Conservation (phyloP, 768 basidiomycete species). For the Daedaleopsis sinensis region DNA sequence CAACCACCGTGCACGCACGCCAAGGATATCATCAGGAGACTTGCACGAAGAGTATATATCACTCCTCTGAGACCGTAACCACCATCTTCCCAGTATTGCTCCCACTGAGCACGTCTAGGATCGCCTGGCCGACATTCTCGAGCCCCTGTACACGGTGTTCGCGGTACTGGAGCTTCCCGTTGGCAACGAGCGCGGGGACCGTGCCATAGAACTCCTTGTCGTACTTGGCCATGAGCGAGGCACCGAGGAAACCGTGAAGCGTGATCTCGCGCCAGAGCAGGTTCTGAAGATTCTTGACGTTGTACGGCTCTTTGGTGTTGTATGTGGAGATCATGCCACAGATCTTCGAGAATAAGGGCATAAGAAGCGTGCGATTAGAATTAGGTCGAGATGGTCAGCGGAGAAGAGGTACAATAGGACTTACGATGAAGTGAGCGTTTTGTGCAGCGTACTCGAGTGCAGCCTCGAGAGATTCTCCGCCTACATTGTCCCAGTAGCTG, state of each 20-base stretch:
- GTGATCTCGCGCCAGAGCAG: conserved; percentile 30
- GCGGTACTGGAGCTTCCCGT: conserved; percentile 37
- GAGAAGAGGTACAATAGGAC: conserved; percentile 2
- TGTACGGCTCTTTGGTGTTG: conserved; percentile 20
- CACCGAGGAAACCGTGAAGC: conserved; percentile 34
- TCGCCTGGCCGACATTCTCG: too few relatives aligned
- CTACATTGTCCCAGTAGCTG: conserved; percentile 36
- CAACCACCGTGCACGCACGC: too few relatives aligned
- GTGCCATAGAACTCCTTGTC: conserved; percentile 30
- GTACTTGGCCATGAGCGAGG: conserved; percentile 24
- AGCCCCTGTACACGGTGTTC: conserved; percentile 37
- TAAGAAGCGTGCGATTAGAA: neutral
- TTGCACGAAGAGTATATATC: too few relatives aligned
- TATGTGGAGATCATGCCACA: conserved; percentile 32
- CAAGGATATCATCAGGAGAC: too few relatives aligned
- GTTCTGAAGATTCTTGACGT: conserved; percentile 24
- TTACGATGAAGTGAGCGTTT: conserved; percentile 23
- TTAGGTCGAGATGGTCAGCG: too few relatives aligned
- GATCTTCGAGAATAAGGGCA: conserved; percentile 11
- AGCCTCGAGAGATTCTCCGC: conserved; percentile 30
- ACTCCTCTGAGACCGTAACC: too few relatives aligned
- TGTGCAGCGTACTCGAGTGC: conserved; percentile 18
- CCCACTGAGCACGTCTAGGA: too few relatives aligned
- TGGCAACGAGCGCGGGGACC: conserved; percentile 29
- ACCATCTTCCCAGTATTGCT: too few relatives aligned